Evolutionary conservation across 1,139 yeast genomes (phyloP).

Genomic region (Kodamaea sp.): DNA sequence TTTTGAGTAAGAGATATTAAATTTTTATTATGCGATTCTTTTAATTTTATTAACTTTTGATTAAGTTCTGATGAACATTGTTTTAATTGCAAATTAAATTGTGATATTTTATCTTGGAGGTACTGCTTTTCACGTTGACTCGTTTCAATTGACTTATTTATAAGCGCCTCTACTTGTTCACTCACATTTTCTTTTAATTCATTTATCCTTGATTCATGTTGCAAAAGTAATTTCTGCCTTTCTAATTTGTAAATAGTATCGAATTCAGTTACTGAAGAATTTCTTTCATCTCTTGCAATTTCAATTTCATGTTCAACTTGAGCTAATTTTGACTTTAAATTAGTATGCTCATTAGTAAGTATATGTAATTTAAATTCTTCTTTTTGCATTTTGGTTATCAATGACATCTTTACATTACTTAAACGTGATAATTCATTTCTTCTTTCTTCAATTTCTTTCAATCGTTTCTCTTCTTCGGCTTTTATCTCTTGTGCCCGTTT

Average conservation of each 20-base stretch:
- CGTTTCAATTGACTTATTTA: conserved; percentile 24
- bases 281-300: conserved; percentile 14
- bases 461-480: conserved; percentile 1
- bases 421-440: conserved; percentile 9
- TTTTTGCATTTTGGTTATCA: conserved; percentile 15
- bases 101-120: conserved; percentile 15
- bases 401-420: conserved; percentile 12
- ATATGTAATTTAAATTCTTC: conserved; percentile 15
- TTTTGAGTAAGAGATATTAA: conserved; percentile 17
- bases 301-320: conserved; percentile 15
- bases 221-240: conserved; percentile 9
- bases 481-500: conserved; percentile 1
- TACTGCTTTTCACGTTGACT: conserved; percentile 23
- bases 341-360: conserved; percentile 11
- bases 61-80: conserved; percentile 20
- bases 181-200: conserved; percentile 35
- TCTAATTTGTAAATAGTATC: conserved; percentile 20
- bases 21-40: conserved; percentile 24
- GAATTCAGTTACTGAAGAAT: conserved; percentile 24
- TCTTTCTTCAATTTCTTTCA: conserved; percentile 2
- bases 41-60: conserved; percentile 24
- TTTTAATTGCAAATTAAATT: conserved; percentile 13
- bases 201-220: conserved; percentile 21
- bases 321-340: conserved; percentile 9
- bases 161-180: conserved; percentile 32